These are phyloP conservation scores for Zangia roseola DNA, from an alignment of 768 basidiomycete genomes.

Conservation along the genomic window DNA sequence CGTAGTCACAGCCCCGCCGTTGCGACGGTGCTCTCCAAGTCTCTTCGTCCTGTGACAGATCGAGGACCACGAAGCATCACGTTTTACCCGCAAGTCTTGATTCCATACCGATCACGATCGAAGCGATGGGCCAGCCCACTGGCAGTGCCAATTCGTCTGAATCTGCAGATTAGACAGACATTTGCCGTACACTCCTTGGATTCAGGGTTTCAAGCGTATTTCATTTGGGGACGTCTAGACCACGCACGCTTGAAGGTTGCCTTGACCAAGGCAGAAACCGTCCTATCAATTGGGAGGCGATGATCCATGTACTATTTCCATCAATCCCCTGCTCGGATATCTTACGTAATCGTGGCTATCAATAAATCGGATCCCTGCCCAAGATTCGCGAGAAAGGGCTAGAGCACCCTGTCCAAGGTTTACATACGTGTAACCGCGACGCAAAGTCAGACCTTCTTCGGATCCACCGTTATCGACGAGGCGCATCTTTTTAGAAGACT, in stretches of 20 bases:
- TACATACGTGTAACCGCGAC: not conserved
- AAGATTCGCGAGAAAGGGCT: constrained; percentile 3
- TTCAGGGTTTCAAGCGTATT: not conserved
- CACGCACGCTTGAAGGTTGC: not conserved
- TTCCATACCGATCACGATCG: constrained; percentile 24
- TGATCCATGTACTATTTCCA: not conserved
- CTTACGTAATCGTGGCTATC: constrained; percentile 18
- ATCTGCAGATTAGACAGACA: constrained; percentile 16
- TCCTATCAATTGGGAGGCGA: not conserved
- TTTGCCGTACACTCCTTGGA: constrained; percentile 2
- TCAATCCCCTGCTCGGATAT: not conserved
- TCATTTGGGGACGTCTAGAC: not conserved
- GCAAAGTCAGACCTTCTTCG: not conserved
- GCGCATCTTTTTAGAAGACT: not conserved
- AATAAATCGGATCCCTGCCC: constrained; percentile 2
- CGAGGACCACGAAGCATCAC: not conserved
- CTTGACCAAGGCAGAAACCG: no score
- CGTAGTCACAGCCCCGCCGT: not conserved
- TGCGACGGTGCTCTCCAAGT: not conserved
- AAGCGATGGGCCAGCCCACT: constrained; percentile 7
- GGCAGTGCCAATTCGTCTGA: constrained; percentile 3
- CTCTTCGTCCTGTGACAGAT: not conserved
- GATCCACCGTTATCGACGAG: not conserved
- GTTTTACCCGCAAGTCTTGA: not conserved
- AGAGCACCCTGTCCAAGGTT: not conserved